Evolutionary conservation across 1,139 yeast species (phyloP).

Genomic region (Fermentozyma sake): DNA sequence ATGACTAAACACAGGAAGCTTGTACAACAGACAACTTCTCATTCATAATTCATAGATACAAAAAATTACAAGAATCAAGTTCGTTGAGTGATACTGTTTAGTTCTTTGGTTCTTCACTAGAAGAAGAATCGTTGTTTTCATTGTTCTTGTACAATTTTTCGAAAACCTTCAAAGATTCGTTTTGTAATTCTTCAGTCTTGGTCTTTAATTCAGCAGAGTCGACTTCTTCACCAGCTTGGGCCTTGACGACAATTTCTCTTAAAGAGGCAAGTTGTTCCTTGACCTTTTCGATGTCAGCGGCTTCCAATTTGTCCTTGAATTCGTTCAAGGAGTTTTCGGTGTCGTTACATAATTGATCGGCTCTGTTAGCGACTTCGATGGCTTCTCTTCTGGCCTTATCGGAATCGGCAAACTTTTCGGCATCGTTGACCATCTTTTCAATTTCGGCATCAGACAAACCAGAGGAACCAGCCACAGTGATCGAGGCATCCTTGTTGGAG

Average conservation of each 20-base stretch:
- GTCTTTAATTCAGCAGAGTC: conserved; percentile 79
- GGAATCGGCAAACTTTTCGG: conserved; percentile 95
- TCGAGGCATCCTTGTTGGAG: conserved; percentile 95
- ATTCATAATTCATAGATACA: too few relatives aligned
- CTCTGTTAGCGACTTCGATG: conserved; percentile 94
- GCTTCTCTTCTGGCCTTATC: conserved; percentile 95
- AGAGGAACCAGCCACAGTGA: conserved; percentile 98
- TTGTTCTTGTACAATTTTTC: conserved; percentile 92
- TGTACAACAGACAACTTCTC: too few relatives aligned
- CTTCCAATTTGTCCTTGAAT: conserved; percentile 88
- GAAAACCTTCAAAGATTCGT: conserved; percentile 86
- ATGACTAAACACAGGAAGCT: too few relatives aligned
- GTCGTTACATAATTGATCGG: conserved; percentile 94
- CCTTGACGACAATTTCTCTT: conserved; percentile 90
- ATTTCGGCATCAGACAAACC: conserved; percentile 96
- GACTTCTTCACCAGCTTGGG: conserved; percentile 89
- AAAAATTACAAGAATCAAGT: too few relatives aligned
- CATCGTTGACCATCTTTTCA: conserved; percentile 97
- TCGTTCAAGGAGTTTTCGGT: conserved; percentile 92
- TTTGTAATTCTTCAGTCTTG: conserved; percentile 93
- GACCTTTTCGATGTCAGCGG: conserved; percentile 83
- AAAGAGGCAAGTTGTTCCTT: conserved; percentile 70
- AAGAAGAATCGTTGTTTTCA: conserved; percentile 23
- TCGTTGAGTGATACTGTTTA: too few relatives aligned
- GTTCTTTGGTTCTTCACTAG: conserved; percentile 42